Percentiles rank a stretch among this genome's conserved stretches.
phyloP scores from a whole-genome alignment of 1,139 yeast species.

The Magnusiomyces suaveolens region DNA sequence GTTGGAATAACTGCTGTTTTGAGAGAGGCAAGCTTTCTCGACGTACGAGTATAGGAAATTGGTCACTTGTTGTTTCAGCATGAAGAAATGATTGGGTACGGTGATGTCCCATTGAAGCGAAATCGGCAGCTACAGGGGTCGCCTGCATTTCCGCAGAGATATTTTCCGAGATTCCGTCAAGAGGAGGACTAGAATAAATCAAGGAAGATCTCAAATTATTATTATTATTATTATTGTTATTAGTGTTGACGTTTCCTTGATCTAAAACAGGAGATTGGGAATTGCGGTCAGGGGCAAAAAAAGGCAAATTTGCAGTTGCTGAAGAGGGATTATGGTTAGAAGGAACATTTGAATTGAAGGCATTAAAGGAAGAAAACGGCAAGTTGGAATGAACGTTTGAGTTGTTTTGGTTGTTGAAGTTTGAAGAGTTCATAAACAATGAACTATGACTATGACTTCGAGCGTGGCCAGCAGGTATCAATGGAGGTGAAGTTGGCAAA shows the following conservation, averaged over 20 bases:
- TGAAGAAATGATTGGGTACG: slow-evolving; percentile 23
- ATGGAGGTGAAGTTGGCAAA: not conserved
- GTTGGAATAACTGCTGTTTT: not conserved
- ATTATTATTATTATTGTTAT: not conserved
- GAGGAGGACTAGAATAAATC: not conserved
- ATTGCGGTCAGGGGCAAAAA: not conserved
- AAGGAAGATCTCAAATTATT: not conserved
- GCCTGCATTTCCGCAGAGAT: not conserved
- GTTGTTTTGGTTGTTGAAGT: not conserved
- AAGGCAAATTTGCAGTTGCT: not conserved
- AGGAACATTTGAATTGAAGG: not conserved
- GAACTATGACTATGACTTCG: slow-evolving; percentile 1
- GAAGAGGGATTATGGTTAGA: not conserved
- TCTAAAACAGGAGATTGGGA: not conserved
- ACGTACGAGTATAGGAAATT: slow-evolving; percentile 35
- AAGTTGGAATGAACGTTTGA: slow-evolving; percentile 1
- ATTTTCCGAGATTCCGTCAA: not conserved
- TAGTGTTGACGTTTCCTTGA: not conserved
- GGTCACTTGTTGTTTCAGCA: slow-evolving; percentile 34
- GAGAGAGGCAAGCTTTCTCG: slow-evolving; percentile 23
- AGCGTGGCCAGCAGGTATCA: not conserved
- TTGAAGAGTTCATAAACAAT: not conserved
- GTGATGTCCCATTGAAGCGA: not conserved
- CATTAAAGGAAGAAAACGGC: slow-evolving; percentile 2
- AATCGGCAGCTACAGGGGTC: not conserved